Percentiles rank a stretch among this genome's conserved stretches.
Conservation (phyloP, 2,329 filamentous ascomycete species). For the Fusarium multiceps region DNA sequence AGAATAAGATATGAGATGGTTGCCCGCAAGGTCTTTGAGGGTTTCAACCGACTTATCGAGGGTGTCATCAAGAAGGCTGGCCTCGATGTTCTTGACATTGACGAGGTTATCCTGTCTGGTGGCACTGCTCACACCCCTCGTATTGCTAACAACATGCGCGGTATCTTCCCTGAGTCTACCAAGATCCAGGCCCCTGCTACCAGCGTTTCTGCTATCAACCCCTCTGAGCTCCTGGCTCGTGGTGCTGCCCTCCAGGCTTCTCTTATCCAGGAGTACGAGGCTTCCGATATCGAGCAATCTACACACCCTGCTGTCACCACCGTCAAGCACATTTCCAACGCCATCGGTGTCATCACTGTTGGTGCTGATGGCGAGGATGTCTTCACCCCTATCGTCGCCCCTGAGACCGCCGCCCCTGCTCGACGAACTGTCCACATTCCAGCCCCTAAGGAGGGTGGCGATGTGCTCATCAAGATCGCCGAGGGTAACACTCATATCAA, state of each 20-base stretch:
- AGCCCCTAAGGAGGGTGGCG: conserved; percentile 82
- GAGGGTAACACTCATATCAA: conserved; percentile 94
- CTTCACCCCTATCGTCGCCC: conserved; percentile 83
- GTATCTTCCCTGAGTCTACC: conserved; percentile 84
- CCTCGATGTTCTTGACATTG: conserved; percentile 90
- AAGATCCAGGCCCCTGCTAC: conserved; percentile 86
- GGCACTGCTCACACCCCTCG: conserved; percentile 94
- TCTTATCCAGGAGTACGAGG: conserved; percentile 93
- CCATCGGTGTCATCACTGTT: conserved; percentile 84
- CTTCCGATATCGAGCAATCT: conserved; percentile 92
- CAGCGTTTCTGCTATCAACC: conserved; percentile 82
- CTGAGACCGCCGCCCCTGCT: conserved; percentile 90
- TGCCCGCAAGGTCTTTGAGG: conserved; percentile 84
- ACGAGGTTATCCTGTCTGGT: conserved; percentile 93
- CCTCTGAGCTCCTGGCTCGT: conserved; percentile 87
- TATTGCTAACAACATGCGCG: conserved; percentile 82
- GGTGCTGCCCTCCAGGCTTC: conserved; percentile 96
- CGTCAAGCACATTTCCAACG: conserved; percentile 87
- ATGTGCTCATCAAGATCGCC: conserved; percentile 87
- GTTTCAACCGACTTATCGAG: conserved; percentile 87
- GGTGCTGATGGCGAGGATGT: conserved; percentile 69
- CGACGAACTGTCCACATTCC: conserved; percentile 84
- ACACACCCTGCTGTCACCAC: conserved; percentile 96
- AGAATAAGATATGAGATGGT: conserved; percentile 92
- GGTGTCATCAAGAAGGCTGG: conserved; percentile 90